Base-by-base conservation (phyloP, 495 filamentous ascomycete genomes). In the Pyronema domesticum region DNA sequence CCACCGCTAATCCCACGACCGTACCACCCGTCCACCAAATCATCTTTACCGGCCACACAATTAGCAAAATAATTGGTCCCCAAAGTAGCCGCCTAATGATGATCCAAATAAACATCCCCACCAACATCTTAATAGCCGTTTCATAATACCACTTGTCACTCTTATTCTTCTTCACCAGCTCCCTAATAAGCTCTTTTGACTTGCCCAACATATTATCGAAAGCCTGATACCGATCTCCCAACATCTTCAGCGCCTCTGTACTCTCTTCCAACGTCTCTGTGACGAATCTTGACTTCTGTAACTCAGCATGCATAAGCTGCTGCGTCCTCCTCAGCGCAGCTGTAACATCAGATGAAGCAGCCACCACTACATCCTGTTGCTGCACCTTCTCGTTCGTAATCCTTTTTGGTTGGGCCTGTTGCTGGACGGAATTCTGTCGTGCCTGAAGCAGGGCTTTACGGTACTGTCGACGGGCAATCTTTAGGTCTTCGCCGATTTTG, bases 91-190 rank as follows among this genome's bases (percentile, higher is more conserved):
- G 70, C 14, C 91, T 72, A 55, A 89, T 91, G 1, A 96, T 61
- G 7, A 99, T 71, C 91, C 91, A 99, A 9, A 68, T 68, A 35
- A 94, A 78, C 6, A 84, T 95, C 2, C 68, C 74, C 11, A 84
- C 39, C 7, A 96, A 74, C 46, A 96, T 69, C 59, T 86, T 88
- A 58, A 96, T 81, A 0, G 89, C 80, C 15, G 81, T 89, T 68
- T 86, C 80, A 30, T 95, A 75, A 61, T 99, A 99, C 91, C 91
- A 99, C 3, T 86, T 91, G 67, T 96, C 91, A 40, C 81, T 88
- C 71, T 95, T 95, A 63, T 89, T 85, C 34, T 84, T 87, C 59
- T 78, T 78, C 36, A 95, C 71, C 46, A 99, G 70, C 19, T 84
- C 85, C 13, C 76, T 77, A 9, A 95, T 76, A 13, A 99, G 75